Percentiles rank a stretch among this genome's conserved stretches.
Evolutionary conservation across 345 rosid genomes (phyloP).

Genomic region (Rhodamnia rubescens): DNA sequence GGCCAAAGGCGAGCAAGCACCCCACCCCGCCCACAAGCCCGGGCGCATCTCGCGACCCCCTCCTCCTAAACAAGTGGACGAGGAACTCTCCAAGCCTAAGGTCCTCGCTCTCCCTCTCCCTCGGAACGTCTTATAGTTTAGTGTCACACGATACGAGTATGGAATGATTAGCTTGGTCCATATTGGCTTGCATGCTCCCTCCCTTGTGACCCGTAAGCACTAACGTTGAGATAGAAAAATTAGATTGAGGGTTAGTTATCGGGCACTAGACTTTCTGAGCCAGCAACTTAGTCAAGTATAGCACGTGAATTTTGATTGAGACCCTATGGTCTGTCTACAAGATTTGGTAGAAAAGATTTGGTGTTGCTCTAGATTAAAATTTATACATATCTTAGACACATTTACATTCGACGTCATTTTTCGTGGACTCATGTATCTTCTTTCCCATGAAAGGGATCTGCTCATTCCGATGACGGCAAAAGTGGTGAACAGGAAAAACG

Average conservation of each 20-base stretch:
- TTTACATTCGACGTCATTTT: not conserved
- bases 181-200: not conserved
- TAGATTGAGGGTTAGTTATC: not conserved
- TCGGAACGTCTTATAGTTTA: not conserved
- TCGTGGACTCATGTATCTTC: not conserved
- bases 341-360: not conserved
- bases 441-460: not conserved
- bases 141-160: not conserved
- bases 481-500: not conserved
- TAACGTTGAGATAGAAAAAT: not conserved
- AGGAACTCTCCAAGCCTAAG: not conserved
- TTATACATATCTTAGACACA: not conserved
- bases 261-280: not conserved
- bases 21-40: constrained; percentile 24
- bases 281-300: not conserved
- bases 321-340: not conserved
- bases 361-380: not conserved
- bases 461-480: not conserved
- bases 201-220: not conserved
- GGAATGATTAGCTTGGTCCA: not conserved
- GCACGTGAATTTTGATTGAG: not conserved
- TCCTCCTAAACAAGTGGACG: constrained; percentile 8
- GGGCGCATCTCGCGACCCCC: constrained; percentile 19
- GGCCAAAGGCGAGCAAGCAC: constrained; percentile 37
- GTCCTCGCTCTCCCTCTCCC: not conserved